A percentile compares a stretch with the other conserved stretches of the same genome.
These are phyloP conservation scores for Psilocybe sp. DNA, from an alignment of 768 basidiomycete species.

Conservation along the genomic window DNA sequence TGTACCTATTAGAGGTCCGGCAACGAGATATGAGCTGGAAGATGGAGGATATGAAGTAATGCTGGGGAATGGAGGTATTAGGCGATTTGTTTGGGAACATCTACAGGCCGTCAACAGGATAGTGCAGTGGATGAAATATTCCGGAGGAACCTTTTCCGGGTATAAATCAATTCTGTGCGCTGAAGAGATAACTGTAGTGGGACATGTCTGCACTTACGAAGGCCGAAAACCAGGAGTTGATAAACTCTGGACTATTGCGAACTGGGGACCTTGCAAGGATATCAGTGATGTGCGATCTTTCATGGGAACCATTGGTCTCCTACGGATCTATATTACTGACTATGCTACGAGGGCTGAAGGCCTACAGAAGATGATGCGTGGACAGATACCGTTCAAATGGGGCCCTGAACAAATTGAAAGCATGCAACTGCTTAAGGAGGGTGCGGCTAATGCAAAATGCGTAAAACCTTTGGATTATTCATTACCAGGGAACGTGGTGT, in stretches of 20 bases:
- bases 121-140: too few species aligned
- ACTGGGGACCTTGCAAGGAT: constrained; percentile 21
- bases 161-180: constrained; percentile 23
- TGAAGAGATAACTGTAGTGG: constrained; percentile 8
- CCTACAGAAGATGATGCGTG: constrained; percentile 19
- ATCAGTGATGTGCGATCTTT: too few species aligned
- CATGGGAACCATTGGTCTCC: too few species aligned
- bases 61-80: constrained; percentile 16
- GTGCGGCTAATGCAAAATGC: constrained; percentile 9
- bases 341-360: constrained; percentile 13
- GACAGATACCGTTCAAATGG: constrained; percentile 20
- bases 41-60: constrained; percentile 15
- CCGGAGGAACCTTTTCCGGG: constrained; percentile 23
- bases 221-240: constrained; percentile 24
- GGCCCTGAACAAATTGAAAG: neutral
- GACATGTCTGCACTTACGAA: constrained; percentile 17
- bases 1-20: constrained; percentile 14
- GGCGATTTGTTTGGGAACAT: neutral
- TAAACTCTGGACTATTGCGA: constrained; percentile 15
- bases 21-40: constrained; percentile 19
- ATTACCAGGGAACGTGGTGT: constrained; percentile 18
- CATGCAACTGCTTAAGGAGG: constrained; percentile 8
- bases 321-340: constrained; percentile 22
- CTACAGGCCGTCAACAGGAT: too few species aligned
- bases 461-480: constrained; percentile 22